Evolutionary conservation across 495 filamentous ascomycete genomes (phyloP).

Genomic region (Pyronema omphalodes): DNA sequence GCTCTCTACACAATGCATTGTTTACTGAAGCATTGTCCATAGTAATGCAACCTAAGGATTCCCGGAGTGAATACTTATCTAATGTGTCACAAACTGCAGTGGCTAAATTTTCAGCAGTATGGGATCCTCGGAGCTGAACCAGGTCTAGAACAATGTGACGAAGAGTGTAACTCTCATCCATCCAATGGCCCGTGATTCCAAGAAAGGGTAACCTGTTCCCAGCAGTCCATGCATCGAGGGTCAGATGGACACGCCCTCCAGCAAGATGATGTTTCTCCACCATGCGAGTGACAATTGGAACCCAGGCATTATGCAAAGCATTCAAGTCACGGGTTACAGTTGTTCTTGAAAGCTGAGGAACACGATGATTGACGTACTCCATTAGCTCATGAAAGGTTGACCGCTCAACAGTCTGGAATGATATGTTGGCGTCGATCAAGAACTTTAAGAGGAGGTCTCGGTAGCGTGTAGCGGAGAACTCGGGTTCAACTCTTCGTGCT

Average conservation of each 20-base stretch:
- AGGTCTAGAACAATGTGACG: slow-evolving; percentile 3
- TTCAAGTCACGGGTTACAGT: not conserved
- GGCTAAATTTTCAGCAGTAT: slow-evolving; percentile 5
- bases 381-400: too few relatives aligned
- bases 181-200: slow-evolving; percentile 6
- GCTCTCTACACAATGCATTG: not conserved
- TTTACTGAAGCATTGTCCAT: slow-evolving; percentile 6
- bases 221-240: slow-evolving; percentile 5
- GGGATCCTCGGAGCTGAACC: not conserved
- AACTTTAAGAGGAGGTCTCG: too few relatives aligned
- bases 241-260: slow-evolving; percentile 1
- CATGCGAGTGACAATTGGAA: not conserved
- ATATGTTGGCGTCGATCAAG: too few relatives aligned
- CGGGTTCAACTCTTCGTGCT: too few relatives aligned
- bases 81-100: not conserved
- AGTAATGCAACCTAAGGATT: slow-evolving; percentile 5
- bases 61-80: not conserved
- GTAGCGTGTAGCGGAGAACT: too few relatives aligned
- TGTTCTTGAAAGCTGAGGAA: not conserved
- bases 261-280: not conserved
- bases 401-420: too few relatives aligned
- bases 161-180: not conserved
- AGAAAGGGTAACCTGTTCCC: slow-evolving; percentile 5
- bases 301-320: not conserved
- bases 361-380: too few relatives aligned